Conservation (phyloP, 768 basidiomycete genomes). For the Suillus tomentosus region DNA sequence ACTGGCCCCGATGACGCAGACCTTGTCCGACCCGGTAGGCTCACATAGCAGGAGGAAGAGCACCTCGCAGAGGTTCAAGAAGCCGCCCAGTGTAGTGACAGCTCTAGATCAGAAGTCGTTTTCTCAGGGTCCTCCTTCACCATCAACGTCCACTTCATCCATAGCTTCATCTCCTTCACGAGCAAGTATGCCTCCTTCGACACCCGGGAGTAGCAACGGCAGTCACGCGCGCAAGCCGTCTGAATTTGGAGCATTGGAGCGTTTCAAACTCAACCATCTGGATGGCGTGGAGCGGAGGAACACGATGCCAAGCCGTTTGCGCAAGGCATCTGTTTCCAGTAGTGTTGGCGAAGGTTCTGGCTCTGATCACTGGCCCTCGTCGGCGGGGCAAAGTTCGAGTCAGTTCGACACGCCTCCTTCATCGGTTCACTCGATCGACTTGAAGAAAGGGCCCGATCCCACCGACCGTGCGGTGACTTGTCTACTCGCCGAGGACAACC, state of each 20-base stretch:
- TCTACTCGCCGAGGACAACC: conserved; percentile 95
- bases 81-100: conserved; percentile 78
- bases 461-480: conserved; percentile 90
- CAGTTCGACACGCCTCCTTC: conserved; percentile 70
- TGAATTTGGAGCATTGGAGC: conserved; percentile 84
- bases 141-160: conserved; percentile 88
- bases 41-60: conserved; percentile 73
- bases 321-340: conserved; percentile 85
- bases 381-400: conserved; percentile 51
- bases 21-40: conserved; percentile 63
- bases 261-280: conserved; percentile 83
- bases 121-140: conserved; percentile 83
- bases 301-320: conserved; percentile 85
- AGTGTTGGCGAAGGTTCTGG: conserved; percentile 79
- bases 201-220: conserved; percentile 60
- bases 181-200: conserved; percentile 67
- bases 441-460: conserved; percentile 76
- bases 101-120: conserved; percentile 62
- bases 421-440: conserved; percentile 82
- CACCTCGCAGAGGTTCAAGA: conserved; percentile 79
- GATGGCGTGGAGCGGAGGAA: conserved; percentile 77
- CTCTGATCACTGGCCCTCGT: conserved; percentile 72
- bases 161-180: conserved; percentile 89
- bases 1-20: conserved; percentile 73
- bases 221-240: conserved; percentile 83